phyloP scores from a whole-genome alignment of 2,329 filamentous ascomycete genomes.

The Didymella arachidicola region DNA sequence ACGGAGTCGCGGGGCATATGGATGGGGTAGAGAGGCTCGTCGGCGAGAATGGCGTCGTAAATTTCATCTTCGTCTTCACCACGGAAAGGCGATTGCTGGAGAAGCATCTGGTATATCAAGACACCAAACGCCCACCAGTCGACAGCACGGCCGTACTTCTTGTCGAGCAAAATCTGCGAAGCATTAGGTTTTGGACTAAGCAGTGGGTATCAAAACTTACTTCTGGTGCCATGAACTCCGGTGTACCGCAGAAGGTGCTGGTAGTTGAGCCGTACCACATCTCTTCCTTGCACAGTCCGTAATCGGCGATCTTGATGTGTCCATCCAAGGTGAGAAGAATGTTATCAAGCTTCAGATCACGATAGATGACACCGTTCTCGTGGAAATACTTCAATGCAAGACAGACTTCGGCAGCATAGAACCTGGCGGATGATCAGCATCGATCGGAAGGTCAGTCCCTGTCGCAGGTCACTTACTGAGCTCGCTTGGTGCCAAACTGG shows the following conservation, averaged over 20 bases:
- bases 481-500: constrained; percentile 92
- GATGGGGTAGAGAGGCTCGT: constrained; percentile 97
- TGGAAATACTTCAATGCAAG: constrained; percentile 98
- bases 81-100: constrained; percentile 98
- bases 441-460: no score
- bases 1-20: constrained; percentile 99
- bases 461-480: constrained; percentile 72
- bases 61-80: constrained; percentile 99
- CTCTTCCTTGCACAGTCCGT: constrained; percentile 98
- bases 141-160: constrained; percentile 96
- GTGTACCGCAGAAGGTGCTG: constrained; percentile 98
- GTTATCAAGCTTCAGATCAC: constrained; percentile 81
- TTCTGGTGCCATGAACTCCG: constrained; percentile 99
- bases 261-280: constrained; percentile 99
- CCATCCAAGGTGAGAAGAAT: constrained; percentile 94
- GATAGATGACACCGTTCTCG: constrained; percentile 98
- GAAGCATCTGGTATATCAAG: constrained; percentile 98
- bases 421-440: constrained; percentile 60
- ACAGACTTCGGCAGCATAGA: constrained; percentile 97
- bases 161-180: constrained; percentile 86
- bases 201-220: constrained; percentile 55
- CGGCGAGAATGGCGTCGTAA: constrained; percentile 96
- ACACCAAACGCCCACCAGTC: constrained; percentile 99
- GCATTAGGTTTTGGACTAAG: background rate
- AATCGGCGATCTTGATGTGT: constrained; percentile 98